Evolutionary conservation across 2,329 filamentous ascomycete species (phyloP).

Genomic region (Chaetoscypha palmicola): DNA sequence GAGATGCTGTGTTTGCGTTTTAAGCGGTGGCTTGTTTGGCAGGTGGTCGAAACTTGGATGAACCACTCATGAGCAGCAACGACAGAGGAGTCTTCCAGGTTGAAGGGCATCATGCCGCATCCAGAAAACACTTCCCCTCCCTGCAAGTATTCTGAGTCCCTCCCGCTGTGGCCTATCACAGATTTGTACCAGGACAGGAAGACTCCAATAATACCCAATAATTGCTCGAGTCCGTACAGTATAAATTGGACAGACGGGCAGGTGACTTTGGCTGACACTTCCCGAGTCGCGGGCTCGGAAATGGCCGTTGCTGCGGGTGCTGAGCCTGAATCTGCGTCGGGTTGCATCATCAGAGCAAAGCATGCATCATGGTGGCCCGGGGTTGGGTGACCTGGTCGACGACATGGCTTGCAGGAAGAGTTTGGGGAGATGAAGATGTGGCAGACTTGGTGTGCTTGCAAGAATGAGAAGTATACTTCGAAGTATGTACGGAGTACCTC

Average conservation of each 20-base stretch:
- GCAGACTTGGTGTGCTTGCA: not conserved
- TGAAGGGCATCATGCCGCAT: slow-evolving; percentile 12
- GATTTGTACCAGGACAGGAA: too few species aligned
- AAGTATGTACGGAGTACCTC: too few species aligned
- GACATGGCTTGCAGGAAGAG: slow-evolving; percentile 5
- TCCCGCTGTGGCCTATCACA: not conserved
- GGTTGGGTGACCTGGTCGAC: slow-evolving; percentile 1
- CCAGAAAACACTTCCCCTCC: slow-evolving; percentile 14
- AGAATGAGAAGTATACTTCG: too few species aligned
- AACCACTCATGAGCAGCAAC: not conserved
- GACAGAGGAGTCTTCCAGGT: not conserved
- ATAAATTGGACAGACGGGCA: slow-evolving; percentile 4
- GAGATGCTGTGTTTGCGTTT: too few species aligned
- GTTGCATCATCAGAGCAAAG: slow-evolving; percentile 5
- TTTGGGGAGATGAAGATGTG: not conserved
- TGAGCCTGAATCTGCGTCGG: not conserved
- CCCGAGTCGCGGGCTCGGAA: slow-evolving; percentile 5
- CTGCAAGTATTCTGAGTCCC: slow-evolving; percentile 1
- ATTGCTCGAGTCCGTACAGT: not conserved
- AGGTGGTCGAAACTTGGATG: not conserved
- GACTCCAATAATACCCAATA: too few species aligned
- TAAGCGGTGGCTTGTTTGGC: too few species aligned
- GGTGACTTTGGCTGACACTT: slow-evolving; percentile 5
- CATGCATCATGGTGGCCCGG: too few species aligned
- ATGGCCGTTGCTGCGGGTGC: slow-evolving; percentile 3